Evolutionary conservation across 2,329 filamentous ascomycete genomes (phyloP), one percentile per base, ranked within the genome.

Genomic region (Teratosphaeria nubilosa): DNA sequence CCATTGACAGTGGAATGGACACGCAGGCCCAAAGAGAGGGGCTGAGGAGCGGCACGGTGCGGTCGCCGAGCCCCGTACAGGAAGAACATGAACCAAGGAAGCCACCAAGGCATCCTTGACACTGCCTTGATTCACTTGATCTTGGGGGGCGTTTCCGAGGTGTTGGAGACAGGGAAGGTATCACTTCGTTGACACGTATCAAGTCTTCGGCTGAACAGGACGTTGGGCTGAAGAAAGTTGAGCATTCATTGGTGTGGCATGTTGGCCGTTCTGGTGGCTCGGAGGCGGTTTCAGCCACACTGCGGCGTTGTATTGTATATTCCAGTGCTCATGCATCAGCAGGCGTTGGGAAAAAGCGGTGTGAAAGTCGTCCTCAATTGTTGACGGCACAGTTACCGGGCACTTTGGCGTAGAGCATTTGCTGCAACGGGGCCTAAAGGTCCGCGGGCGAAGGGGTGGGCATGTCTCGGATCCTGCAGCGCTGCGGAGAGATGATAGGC

Each of bases 41-140:
- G 9, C 32, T 69, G 54, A 62, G 65, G 50, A 68, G 66, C 53
- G 68, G 68, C 1, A 63, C 63, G 6, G 65, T 70, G 24, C 61
- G 67, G 30, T 65, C 64, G 27, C 66, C 66, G 9, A 65, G 64
- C 31, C 67, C 67, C 0, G 67, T 69, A 22, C 53, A 58, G 31
- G 69, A 70, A 55, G 67, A 70, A 55, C 59, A 59, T 32, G 41
- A 48, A 20, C 53, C 30, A n/a, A n/a, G 45, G 37, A 65, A 63
- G 59, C 66, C 65, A 22, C 22, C 60, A 14, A 63, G 68, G 37
- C 64, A 69, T 62, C 62, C 65, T 60, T 67, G 55, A 60, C 27
- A 32, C 41, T 16, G 41, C 41, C 20, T 22, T 48, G 41, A 7
- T 10, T 22, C 41, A 48, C 11, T 37, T 4, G 34, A 37, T 37